Base-by-base conservation (phyloP, 177 flowering plant genomes). In the Tripterygium wilfordii region DNA sequence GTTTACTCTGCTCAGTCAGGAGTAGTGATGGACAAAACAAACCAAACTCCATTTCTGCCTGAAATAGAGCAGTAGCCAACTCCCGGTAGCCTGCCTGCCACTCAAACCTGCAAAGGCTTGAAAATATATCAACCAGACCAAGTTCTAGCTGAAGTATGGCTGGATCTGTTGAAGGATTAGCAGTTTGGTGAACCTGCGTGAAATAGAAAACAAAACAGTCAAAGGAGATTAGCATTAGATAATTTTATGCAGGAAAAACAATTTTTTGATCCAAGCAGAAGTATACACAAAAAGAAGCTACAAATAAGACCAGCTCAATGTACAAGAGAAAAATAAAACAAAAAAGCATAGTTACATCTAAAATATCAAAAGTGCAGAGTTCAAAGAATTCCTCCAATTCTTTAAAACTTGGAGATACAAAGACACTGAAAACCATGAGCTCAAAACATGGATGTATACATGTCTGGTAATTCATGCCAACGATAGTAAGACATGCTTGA, bases 71-170 rank as follows among this genome's bases (percentile, higher is more conserved):
- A 44, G 99, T 86, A 28, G 97, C 87, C 61, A 89, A 58, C 72
- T 92, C 99, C 63, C 76, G 84, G 61, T 86, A 82, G 18, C 99
- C 99, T 60, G 96, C 71, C 56, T 92, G 97, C 96, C 96, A 89
- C 66, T 92, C 99, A 44, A 89, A 79, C 54, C 86, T 67, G 70
- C 99, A 92, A 27, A 92, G 82, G 54, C 84, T 66, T 26, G 83
- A 45, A 64, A 92, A 82, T 52, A 83, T 65, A 66, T 92, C 95
- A 60, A 89, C 88, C 36, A 92, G 70, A 53, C 83, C 82, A 63
- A 71, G 78, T 66, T 92, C 97, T 36, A 78, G 64, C 41, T 79
- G 74, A 42, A 75, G 44, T 49, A 62, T 49, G 37, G 58, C 59
- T 44, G 69, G 48, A 64, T 81, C 83, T 3, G 36, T 35, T 28